Conservation (phyloP, 495 filamentous ascomycete species). For the Penicillium canescens region DNA sequence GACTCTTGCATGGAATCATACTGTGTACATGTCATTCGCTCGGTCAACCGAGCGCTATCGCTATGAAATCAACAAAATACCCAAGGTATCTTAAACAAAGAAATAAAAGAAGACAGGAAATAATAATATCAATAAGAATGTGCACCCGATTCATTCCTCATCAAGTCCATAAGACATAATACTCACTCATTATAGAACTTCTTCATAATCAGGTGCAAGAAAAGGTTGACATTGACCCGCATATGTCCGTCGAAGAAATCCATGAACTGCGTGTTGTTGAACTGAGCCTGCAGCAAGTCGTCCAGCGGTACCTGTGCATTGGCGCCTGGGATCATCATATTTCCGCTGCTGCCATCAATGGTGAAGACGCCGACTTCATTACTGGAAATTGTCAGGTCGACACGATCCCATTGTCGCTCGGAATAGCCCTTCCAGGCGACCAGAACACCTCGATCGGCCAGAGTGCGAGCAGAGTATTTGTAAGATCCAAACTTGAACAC, state of each 20-base stretch:
- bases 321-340: conserved; percentile 94
- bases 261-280: conserved; percentile 93
- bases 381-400: conserved; percentile 90
- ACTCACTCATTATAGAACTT: conserved; percentile 84
- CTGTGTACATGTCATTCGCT: conserved; percentile 30
- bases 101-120: conserved; percentile 22
- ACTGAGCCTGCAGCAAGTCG: conserved; percentile 93
- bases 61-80: conserved; percentile 33
- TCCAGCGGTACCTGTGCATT: conserved; percentile 89
- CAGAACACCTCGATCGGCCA: conserved; percentile 91
- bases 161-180: conserved; percentile 23
- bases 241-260: conserved; percentile 87
- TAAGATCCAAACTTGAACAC: conserved; percentile 96
- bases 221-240: conserved; percentile 90
- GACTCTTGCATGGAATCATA: conserved; percentile 10
- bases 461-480: conserved; percentile 88
- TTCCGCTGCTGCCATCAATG: conserved; percentile 86
- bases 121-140: conserved; percentile 32
- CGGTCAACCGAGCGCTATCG: conserved; percentile 17
- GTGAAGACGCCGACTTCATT: conserved; percentile 95
- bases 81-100: conserved; percentile 35
- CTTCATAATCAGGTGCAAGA: conserved; percentile 94
- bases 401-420: conserved; percentile 84
- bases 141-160: conserved; percentile 25
- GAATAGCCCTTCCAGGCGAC: conserved; percentile 82